These are phyloP conservation scores for Candida ulmi DNA, from an alignment of 805 yeast genomes.

Conservation along the genomic window DNA sequence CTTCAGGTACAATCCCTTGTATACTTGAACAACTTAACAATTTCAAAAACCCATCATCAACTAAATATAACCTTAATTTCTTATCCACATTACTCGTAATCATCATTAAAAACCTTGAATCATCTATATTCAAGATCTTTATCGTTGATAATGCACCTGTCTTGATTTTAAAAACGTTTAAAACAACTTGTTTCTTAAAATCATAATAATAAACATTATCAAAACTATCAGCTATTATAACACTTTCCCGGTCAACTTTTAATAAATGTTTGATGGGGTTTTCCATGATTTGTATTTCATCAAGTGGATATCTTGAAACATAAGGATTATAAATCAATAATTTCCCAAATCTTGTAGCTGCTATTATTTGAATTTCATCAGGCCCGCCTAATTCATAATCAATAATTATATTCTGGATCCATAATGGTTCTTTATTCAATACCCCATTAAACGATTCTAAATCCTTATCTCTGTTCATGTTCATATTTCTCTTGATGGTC, in stretches of 20 bases:
- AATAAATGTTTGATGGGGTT: slow-evolving; percentile 17
- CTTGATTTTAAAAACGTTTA: slow-evolving; percentile 12
- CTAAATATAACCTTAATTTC: slow-evolving; percentile 6
- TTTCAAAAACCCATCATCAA: slow-evolving; percentile 11
- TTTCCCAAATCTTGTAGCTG: slow-evolving; percentile 21
- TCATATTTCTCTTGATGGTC: slow-evolving; percentile 2
- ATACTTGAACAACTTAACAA: slow-evolving; percentile 4
- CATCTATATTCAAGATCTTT: slow-evolving; percentile 1
- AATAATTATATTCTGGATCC: slow-evolving; percentile 19
- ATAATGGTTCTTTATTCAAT: slow-evolving; percentile 12
- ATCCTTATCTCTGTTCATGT: slow-evolving; percentile 1
- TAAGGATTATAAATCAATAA: slow-evolving; percentile 14
- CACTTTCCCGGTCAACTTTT: neutral
- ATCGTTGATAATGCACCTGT: slow-evolving; percentile 19
- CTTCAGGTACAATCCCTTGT: slow-evolving; percentile 5
- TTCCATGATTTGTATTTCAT: slow-evolving; percentile 17
- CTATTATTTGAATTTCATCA: slow-evolving; percentile 12
- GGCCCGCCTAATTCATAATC: neutral
- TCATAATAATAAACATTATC: slow-evolving; percentile 15
- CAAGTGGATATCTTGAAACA: slow-evolving; percentile 17
- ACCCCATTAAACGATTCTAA: neutral
- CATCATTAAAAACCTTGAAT: slow-evolving; percentile 6
- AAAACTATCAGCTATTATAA: slow-evolving; percentile 19
- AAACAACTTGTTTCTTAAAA: slow-evolving; percentile 2
- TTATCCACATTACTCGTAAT: slow-evolving; percentile 11